These are phyloP conservation scores for Medicago ruthenica DNA, from an alignment of 306 rosid genomes.

Conservation along the genomic window DNA sequence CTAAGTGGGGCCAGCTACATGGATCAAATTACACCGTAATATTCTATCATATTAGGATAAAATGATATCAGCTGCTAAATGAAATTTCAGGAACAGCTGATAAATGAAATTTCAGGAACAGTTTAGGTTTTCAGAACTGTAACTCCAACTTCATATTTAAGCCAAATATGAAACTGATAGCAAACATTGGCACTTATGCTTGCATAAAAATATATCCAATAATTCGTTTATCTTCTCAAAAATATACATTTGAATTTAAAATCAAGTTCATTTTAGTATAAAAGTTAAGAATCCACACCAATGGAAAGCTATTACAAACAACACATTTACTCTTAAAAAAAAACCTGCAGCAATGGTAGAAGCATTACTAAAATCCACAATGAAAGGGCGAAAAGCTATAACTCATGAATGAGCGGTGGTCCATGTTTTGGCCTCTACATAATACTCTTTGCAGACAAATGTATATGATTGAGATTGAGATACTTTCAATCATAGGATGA, in stretches of 20 bases:
- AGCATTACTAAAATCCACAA: background rate
- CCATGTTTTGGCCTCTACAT: constrained; percentile 8
- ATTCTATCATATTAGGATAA: no score
- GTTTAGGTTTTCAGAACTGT: constrained; percentile 6
- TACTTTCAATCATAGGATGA: no score
- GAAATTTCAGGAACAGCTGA: constrained; percentile 10
- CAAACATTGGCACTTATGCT: background rate
- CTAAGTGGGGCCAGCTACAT: no score
- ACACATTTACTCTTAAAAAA: background rate
- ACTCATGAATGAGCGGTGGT: background rate
- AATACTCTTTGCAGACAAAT: constrained; percentile 10
- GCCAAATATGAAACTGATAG: constrained; percentile 5
- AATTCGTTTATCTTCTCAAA: constrained; percentile 21
- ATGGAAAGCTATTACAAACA: constrained; percentile 25
- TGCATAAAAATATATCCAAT: constrained; percentile 6
- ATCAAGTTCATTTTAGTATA: constrained; percentile 16
- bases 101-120: constrained; percentile 27
- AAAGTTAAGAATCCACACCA: constrained; percentile 4
- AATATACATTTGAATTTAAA: constrained; percentile 2
- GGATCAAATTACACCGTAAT: no score
- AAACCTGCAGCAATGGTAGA: background rate
- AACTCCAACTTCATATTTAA: constrained; percentile 27
- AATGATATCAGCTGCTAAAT: constrained; percentile 7
- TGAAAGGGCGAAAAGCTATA: background rate
- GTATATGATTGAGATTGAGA: background rate